Base-by-base conservation (phyloP, 352 stramenopile species). In the Globisporangium cystogenes region DNA sequence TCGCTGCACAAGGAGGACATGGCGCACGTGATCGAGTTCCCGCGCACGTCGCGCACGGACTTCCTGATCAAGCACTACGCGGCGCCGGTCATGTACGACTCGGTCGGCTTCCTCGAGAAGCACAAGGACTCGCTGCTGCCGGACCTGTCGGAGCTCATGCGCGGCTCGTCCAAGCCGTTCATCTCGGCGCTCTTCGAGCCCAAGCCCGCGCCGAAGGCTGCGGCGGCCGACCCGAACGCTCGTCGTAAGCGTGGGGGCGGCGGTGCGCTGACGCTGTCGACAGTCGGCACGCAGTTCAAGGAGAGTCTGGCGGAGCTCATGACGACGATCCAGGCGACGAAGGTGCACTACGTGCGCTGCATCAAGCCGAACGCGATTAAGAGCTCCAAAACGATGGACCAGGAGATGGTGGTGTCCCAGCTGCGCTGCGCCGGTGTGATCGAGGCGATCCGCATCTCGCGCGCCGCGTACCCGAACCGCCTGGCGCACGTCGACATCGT, bases 351-450 rank as follows among this genome's bases (percentile, higher is more conserved):
- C 63, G 96, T 99, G 47, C 86, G 97, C 37, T 99, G 97, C 72
- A 98, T 99, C 55, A 99, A 99, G 77, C 96, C 97, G 0, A 99
- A 99, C 72, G 85, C 98, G 66, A 87, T 96, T 31, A 97, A 99
- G 65, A 97, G 97, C 62, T 55, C 84, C 6, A 74, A 59, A 1
- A 69, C 55, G 20, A 91, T 99, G 76, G 93, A 97, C 43, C 71
- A 97, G 37, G 73, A 86, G 24, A 92, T 98, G 75, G 84, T 98
- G 6, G 93, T 98, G 4, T 95, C 98, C 36, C 97, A 99, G 69
- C 67, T 99, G 41, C 82, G 90, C 26, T 99, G 98, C 58, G 95
- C 95, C 60, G 98, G 97, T 82, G 96, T 99, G 14, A 97, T 99
- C 64, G 98, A 99, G 62, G 98, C 97, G 15, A 98, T 99, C 55